Evolutionary conservation across 345 rosid species (phyloP), one percentile per base, ranked within the genome.

Genomic region (Odontarrhena argentea): DNA sequence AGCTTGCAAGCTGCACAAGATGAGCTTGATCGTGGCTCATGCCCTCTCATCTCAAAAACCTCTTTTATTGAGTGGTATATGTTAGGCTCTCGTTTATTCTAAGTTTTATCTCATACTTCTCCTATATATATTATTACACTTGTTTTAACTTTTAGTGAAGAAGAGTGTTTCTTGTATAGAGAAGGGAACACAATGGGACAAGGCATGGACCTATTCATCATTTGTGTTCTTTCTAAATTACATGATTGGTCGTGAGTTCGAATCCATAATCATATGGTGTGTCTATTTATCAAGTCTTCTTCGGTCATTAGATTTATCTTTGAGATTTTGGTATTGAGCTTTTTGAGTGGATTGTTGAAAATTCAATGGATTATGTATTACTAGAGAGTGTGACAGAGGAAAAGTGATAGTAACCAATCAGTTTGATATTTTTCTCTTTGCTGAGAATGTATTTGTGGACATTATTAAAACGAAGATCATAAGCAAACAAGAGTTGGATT

Each of bases 1-100:
- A 88, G 84, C 81, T 93, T 93, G 86, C 98, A 93, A 24, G 97
- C 98, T 49, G 98, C 97, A 40, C 97, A 90, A 38, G 97, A 86
- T 10, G 98, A 85, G 70, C 82, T 84, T 15, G 98, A 82, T 18
- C 97, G 82, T 64, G 86, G 86, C 78, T 87, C 97, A 30, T 87
- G 84, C 9, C 80, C 81, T 79, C 80, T 77, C 85, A 80, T 81
- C 40, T 41, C 69, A 76, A 59, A 59, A 54, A 28, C 32, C 4
- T 28, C 5, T 8, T 18, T 5, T 53, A 2, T 55, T 51, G 68
- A 18, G 53, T 67, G 63, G 58, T 67, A 54, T 67, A 67, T 51
- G 73, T 61, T 48, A 59, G 67, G 72, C 73, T 73, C 42, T 59
- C 43, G 44, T 58, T 65, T 52, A 8, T 59, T 28, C 41, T 2